phyloP scores from a whole-genome alignment of 108 stramenopile genomes.

The Conticribra weissflogii region DNA sequence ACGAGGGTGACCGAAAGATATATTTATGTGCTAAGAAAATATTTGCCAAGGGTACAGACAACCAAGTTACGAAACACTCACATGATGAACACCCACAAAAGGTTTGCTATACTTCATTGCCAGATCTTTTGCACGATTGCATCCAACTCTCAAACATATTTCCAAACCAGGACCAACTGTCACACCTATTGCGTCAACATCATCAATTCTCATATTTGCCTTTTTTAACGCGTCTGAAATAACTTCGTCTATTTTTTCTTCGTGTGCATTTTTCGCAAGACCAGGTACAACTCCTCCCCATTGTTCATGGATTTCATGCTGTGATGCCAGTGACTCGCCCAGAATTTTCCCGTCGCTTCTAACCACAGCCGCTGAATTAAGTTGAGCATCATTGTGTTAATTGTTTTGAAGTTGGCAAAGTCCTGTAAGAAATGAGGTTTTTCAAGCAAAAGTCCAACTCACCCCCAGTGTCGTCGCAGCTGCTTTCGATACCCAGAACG shows the following conservation, averaged over 20 bases:
- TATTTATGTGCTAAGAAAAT: too few relatives aligned
- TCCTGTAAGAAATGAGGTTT: not conserved
- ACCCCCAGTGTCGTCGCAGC: constrained; percentile 92
- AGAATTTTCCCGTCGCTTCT: constrained; percentile 92
- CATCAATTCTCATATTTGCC: constrained; percentile 72
- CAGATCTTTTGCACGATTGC: constrained; percentile 80
- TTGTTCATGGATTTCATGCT: constrained; percentile 91
- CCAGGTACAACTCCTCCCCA: constrained; percentile 97
- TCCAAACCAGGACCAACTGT: constrained; percentile 98
- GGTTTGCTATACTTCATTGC: constrained; percentile 82
- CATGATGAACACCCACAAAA: constrained; percentile 95
- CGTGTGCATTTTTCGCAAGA: constrained; percentile 89
- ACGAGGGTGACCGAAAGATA: not conserved
- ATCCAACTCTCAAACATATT: constrained; percentile 96
- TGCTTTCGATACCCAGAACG: constrained; percentile 97
- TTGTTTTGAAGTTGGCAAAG: not conserved
- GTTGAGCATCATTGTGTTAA: too few relatives aligned
- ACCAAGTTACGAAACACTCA: not conserved
- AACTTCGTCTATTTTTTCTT: constrained; percentile 83
- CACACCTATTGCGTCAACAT: constrained; percentile 95
- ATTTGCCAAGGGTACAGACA: too few relatives aligned
- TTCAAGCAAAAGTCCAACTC: not conserved
- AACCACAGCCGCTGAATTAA: constrained; percentile 91
- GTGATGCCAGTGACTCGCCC: constrained; percentile 91
- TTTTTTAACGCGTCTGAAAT: constrained; percentile 75